Evolutionary conservation across 1,284 basidiomycete genomes (phyloP).

Genomic region (Polyporus tsugae): DNA sequence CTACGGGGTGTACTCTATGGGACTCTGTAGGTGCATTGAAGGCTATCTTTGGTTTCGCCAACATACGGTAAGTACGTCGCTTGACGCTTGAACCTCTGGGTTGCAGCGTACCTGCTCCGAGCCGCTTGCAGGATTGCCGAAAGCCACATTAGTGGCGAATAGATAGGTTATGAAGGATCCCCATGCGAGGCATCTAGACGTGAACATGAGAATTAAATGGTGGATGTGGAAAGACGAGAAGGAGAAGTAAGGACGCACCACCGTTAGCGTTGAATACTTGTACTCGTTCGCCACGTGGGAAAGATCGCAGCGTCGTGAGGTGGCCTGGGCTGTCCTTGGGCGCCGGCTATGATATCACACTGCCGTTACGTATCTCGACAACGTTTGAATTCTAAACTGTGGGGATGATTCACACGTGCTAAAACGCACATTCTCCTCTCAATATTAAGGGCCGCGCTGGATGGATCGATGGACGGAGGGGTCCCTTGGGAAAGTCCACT

Average conservation of each 20-base stretch:
- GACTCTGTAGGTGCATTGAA: background rate
- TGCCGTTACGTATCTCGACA: background rate
- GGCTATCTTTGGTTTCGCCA: background rate
- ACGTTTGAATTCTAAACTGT: background rate
- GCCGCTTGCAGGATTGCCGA: background rate
- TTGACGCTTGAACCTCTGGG: too few relatives aligned
- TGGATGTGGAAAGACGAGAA: background rate
- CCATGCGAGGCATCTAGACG: background rate
- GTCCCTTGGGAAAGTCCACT: too few relatives aligned
- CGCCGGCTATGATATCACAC: background rate
- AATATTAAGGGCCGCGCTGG: slow-evolving; percentile 13
- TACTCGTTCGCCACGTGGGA: background rate
- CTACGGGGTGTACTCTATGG: background rate
- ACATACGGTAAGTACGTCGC: background rate
- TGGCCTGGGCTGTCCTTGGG: background rate
- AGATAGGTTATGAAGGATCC: background rate
- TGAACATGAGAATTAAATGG: background rate
- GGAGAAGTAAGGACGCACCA: background rate
- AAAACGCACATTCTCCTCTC: slow-evolving; percentile 20
- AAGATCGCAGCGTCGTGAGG: background rate
- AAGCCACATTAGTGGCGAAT: background rate
- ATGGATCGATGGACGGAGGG: too few relatives aligned
- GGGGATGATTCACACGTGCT: too few relatives aligned
- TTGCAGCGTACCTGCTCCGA: background rate
- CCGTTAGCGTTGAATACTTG: background rate